Evolutionary conservation across 1,284 basidiomycete species (phyloP).

Genomic region (Sporisorium sorghi): DNA sequence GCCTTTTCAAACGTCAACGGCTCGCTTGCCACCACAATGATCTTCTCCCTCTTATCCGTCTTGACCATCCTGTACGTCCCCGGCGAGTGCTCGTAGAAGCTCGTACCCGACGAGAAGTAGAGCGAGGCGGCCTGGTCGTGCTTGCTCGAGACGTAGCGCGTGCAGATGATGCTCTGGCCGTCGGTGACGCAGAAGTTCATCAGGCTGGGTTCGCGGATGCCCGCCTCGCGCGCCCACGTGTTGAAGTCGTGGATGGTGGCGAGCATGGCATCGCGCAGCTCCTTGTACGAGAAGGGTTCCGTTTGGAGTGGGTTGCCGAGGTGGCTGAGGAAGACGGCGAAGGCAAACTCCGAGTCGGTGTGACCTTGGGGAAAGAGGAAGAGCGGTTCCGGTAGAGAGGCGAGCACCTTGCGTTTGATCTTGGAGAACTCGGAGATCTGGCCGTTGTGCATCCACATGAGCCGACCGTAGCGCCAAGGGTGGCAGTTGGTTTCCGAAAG

Average conservation of each 20-base stretch:
- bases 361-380: slow-evolving; percentile 64
- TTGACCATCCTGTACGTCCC: slow-evolving; percentile 75
- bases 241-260: slow-evolving; percentile 62
- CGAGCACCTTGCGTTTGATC: slow-evolving; percentile 61
- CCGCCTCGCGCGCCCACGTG: slow-evolving; percentile 55
- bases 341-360: slow-evolving; percentile 64
- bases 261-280: slow-evolving; percentile 60
- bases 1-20: slow-evolving; percentile 77
- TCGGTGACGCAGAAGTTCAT: slow-evolving; percentile 98
- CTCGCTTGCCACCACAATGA: slow-evolving; percentile 80
- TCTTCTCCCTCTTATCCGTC: slow-evolving; percentile 87
- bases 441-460: slow-evolving; percentile 69
- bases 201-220: slow-evolving; percentile 76
- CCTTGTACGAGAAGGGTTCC: slow-evolving; percentile 46
- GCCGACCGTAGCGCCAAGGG: slow-evolving; percentile 62
- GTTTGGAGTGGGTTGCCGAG: slow-evolving; percentile 44
- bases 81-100: slow-evolving; percentile 82
- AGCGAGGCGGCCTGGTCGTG: slow-evolving; percentile 92
- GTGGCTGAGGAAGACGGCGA: slow-evolving; percentile 63
- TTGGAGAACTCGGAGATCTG: slow-evolving; percentile 60
- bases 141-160: slow-evolving; percentile 90
- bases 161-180: slow-evolving; percentile 90
- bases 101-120: slow-evolving; percentile 93
- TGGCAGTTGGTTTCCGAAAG: slow-evolving; percentile 66
- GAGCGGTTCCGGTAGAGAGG: slow-evolving; percentile 55